phyloP scores from a whole-genome alignment of 345 rosid genomes.

The Salix koriyanagi region DNA sequence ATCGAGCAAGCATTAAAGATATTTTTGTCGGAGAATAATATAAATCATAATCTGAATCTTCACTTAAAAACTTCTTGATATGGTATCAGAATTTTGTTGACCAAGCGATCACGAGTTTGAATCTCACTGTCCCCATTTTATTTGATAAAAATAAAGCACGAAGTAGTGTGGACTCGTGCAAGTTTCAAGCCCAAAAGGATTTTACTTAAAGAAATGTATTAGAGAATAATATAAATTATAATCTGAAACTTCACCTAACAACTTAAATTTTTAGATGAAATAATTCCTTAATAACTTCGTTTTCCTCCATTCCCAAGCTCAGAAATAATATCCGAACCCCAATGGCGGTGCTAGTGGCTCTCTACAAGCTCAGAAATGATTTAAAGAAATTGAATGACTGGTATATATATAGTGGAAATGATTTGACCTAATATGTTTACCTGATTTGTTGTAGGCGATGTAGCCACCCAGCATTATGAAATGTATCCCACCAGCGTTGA shows the following conservation, averaged over 20 bases:
- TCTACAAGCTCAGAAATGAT: not conserved
- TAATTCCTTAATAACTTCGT: not conserved
- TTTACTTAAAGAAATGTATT: accelerated
- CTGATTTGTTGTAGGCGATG: conserved; percentile 50
- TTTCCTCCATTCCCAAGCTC: not conserved
- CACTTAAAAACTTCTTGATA: too few relatives aligned
- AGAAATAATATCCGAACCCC: not conserved
- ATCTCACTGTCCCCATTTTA: accelerated
- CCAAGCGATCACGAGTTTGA: too few relatives aligned
- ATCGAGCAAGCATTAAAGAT: not conserved
- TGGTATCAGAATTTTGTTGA: too few relatives aligned
- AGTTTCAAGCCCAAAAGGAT: accelerated
- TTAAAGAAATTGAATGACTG: not conserved
- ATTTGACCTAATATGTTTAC: conserved; percentile 23
- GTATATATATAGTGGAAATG: not conserved
- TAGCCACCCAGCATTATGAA: conserved; percentile 85
- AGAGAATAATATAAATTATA: too few relatives aligned
- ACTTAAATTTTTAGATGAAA: too few relatives aligned
- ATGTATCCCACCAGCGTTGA: conserved; percentile 91
- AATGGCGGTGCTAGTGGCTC: not conserved
- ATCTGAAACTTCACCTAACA: accelerated
- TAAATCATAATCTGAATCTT: too few relatives aligned
- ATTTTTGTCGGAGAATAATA: too few relatives aligned
- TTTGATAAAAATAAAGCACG: too few relatives aligned
- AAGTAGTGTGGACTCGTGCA: accelerated